Evolutionary conservation across 2,329 filamentous ascomycete species (phyloP).

Genomic region (Blumeria graminis): DNA sequence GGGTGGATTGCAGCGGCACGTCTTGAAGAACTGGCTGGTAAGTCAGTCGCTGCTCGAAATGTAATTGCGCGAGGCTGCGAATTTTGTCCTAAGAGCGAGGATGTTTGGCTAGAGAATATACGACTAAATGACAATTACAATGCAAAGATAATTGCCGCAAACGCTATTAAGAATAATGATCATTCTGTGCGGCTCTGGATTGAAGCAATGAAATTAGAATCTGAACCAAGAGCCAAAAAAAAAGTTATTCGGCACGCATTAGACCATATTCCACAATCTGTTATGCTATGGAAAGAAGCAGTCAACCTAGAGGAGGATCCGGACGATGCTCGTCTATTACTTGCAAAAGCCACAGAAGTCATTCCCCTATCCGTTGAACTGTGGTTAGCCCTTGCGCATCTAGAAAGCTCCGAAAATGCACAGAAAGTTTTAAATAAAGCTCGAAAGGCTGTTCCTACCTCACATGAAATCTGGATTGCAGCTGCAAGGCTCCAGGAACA

Average conservation of each 20-base stretch:
- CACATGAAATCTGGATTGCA: slow-evolving; percentile 90
- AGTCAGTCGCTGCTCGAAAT: slow-evolving; percentile 69
- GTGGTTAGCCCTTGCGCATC: slow-evolving; percentile 76
- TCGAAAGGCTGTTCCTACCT: slow-evolving; percentile 78
- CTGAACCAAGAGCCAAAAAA: slow-evolving; percentile 64
- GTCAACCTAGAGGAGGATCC: slow-evolving; percentile 87
- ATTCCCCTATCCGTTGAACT: slow-evolving; percentile 84
- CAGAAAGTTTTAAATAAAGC: slow-evolving; percentile 90
- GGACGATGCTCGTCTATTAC: slow-evolving; percentile 62
- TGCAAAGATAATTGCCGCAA: slow-evolving; percentile 82
- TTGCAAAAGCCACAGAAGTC: slow-evolving; percentile 87
- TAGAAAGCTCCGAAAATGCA: slow-evolving; percentile 76
- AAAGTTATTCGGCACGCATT: slow-evolving; percentile 77
- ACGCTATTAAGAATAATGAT: slow-evolving; percentile 79
- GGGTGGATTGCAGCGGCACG: slow-evolving; percentile 91
- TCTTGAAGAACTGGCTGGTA: slow-evolving; percentile 78
- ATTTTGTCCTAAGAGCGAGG: slow-evolving; percentile 79
- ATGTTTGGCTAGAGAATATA: slow-evolving; percentile 91
- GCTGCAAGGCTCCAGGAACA: slow-evolving; percentile 80
- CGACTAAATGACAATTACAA: slow-evolving; percentile 78
- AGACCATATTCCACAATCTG: slow-evolving; percentile 80
- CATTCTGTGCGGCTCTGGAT: slow-evolving; percentile 79
- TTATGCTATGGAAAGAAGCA: slow-evolving; percentile 92
- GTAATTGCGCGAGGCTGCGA: slow-evolving; percentile 74
- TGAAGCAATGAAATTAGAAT: slow-evolving; percentile 82